These are phyloP conservation scores for Colletotrichum cordylinicola DNA, from an alignment of 2,329 filamentous ascomycete species.

Conservation along the genomic window DNA sequence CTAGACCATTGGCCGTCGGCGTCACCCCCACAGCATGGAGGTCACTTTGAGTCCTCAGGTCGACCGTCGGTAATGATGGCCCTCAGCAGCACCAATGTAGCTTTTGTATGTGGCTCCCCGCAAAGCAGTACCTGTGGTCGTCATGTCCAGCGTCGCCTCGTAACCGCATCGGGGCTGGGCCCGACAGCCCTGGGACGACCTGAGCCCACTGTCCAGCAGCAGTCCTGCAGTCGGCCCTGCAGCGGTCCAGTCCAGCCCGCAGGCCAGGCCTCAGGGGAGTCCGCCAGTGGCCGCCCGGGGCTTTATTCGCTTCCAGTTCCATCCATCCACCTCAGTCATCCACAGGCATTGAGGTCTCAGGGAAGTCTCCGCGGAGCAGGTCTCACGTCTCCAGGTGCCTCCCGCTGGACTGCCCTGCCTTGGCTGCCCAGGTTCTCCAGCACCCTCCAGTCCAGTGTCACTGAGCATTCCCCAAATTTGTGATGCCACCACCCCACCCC, in stretches of 20 bases:
- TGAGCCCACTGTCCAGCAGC: background rate
- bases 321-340: background rate
- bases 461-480: background rate
- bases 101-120: background rate
- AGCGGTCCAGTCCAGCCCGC: background rate
- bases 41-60: background rate
- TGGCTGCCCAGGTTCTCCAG: background rate
- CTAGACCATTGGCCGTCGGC: background rate
- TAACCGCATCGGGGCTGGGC: background rate
- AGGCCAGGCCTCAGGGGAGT: background rate
- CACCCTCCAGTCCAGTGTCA: background rate
- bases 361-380: background rate
- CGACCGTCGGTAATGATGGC: background rate
- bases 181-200: background rate
- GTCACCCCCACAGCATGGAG: background rate
- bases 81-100: background rate
- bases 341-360: background rate
- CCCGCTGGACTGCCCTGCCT: background rate
- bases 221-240: background rate
- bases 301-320: background rate
- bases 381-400: background rate
- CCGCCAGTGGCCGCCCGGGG: background rate
- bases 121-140: background rate
- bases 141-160: background rate
- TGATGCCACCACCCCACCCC: constrained; percentile 13